A percentile compares a stretch with the other conserved stretches of the same genome.
Evolutionary conservation across 2,329 filamentous ascomycete species (phyloP).

Genomic region (Stenocarpella maydis): DNA sequence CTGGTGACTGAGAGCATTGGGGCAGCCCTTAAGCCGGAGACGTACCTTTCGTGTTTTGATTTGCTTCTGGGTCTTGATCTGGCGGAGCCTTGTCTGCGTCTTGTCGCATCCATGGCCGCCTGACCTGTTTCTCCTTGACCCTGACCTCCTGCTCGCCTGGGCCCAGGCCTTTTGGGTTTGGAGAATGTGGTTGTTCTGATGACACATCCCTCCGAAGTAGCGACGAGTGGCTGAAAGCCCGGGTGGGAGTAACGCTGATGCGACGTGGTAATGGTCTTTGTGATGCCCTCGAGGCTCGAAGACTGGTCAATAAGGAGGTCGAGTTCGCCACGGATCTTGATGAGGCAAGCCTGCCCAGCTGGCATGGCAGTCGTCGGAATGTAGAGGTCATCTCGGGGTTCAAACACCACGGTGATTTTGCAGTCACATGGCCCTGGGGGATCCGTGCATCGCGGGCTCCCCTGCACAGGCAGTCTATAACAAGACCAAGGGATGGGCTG

Average conservation of each 20-base stretch:
- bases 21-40: not conserved
- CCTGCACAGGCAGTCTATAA: not conserved
- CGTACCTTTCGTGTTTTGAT: constrained; percentile 46
- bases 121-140: constrained; percentile 63
- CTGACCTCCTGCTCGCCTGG: constrained; percentile 49
- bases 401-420: constrained; percentile 4
- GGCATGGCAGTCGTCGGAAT: constrained; percentile 37
- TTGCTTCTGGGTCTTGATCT: constrained; percentile 40
- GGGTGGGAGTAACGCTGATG: not conserved
- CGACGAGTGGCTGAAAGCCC: constrained; percentile 17
- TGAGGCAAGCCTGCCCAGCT: constrained; percentile 35
- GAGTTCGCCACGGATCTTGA: constrained; percentile 3
- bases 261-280: not conserved
- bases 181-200: constrained; percentile 42
- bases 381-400: constrained; percentile 38
- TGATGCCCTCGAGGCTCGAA: not conserved
- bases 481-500: not conserved
- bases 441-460: not conserved
- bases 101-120: constrained; percentile 72
- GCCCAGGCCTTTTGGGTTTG: constrained; percentile 46
- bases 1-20: not conserved
- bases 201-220: constrained; percentile 28
- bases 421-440: not conserved
- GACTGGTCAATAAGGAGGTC: not conserved
- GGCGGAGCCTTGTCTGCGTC: constrained; percentile 56